Base-by-base conservation (phyloP, 2,329 filamentous ascomycete genomes). In the Cordyceps tenuipes region DNA sequence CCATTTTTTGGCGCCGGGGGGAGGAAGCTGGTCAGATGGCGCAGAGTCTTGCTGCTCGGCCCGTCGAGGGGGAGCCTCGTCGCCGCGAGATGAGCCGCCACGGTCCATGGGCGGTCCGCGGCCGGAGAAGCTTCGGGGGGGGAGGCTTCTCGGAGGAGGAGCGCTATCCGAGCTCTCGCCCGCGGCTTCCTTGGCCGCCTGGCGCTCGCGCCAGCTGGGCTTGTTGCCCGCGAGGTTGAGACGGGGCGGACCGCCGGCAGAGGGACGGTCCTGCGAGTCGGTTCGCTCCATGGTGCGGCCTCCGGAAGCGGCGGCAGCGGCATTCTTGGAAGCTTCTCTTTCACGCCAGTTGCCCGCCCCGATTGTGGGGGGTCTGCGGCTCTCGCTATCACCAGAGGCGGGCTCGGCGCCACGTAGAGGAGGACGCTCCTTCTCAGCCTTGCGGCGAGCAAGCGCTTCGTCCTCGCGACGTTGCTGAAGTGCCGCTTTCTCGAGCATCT, bases 381-480 rank as follows among this genome's bases (percentile, higher is more conserved):
- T 67, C 55, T 73, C 72, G 12, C 55, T 34, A 48, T 68, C 54
- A 3, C 65, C 61, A 13, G 29, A 29, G 29, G 70, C 68, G 56
- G 67, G 77, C 51, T 76, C 73, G 55, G 75, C 73, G n/a, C 71
- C 52, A 15, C 62, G 57, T 6, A 59, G 39, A 7, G 62, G 49
- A 66, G 62, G 49, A 66, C 76, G 76, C 68, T 82, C 82, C 75
- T 84, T 90, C 73, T 84, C 84, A 62, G 81, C 86, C 69, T 81
- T 84, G 72, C 83, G 84, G 67, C 88, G 85, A 65, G 88, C 88
- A 75, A 92, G 85, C 17, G 91, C 92, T 73, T 96, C 92, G 68
- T 94, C 91, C 73, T 96, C 92, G 72, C 90, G 86, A 70, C 91
- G 84, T 67, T 84, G 85, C 76, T 97, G 93, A 66, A 84, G 76